Evolutionary conservation across 768 basidiomycete genomes (phyloP).

Genomic region (Cystofilobasidium bisporidii): DNA sequence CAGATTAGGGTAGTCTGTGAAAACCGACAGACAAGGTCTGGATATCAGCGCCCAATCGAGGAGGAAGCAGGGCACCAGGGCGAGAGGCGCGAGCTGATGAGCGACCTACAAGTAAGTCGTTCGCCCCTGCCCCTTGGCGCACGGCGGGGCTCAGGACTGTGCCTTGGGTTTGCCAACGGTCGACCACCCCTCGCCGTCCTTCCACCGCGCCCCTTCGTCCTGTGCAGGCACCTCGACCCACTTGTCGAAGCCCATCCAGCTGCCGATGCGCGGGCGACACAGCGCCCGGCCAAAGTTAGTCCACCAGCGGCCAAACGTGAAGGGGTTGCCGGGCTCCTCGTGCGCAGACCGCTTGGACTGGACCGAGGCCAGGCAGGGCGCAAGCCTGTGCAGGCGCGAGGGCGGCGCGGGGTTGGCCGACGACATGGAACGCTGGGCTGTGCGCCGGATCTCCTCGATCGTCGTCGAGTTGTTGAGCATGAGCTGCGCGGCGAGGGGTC

Average conservation of each 20-base stretch:
- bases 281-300: conserved; percentile 65
- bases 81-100: too few species aligned
- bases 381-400: conserved; percentile 35
- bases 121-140: too few species aligned
- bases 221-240: neutral
- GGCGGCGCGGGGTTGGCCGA: conserved; percentile 65
- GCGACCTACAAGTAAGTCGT: too few species aligned
- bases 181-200: neutral
- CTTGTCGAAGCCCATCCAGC: conserved; percentile 48
- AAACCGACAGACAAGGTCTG: too few species aligned
- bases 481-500: conserved; percentile 46
- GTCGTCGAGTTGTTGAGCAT: conserved; percentile 80
- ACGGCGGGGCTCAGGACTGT: too few species aligned
- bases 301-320: conserved; percentile 67
- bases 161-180: too few species aligned
- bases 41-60: too few species aligned
- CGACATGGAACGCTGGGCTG: conserved; percentile 49
- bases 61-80: too few species aligned
- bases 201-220: neutral
- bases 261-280: conserved; percentile 68
- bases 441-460: conserved; percentile 59
- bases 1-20: too few species aligned
- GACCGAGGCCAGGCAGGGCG: neutral
- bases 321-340: conserved; percentile 54
- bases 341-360: neutral